A percentile compares a stretch with the other conserved stretches of the same genome.
Conservation (phyloP, 208 protist species). For the Crithidia bombi region DNA sequence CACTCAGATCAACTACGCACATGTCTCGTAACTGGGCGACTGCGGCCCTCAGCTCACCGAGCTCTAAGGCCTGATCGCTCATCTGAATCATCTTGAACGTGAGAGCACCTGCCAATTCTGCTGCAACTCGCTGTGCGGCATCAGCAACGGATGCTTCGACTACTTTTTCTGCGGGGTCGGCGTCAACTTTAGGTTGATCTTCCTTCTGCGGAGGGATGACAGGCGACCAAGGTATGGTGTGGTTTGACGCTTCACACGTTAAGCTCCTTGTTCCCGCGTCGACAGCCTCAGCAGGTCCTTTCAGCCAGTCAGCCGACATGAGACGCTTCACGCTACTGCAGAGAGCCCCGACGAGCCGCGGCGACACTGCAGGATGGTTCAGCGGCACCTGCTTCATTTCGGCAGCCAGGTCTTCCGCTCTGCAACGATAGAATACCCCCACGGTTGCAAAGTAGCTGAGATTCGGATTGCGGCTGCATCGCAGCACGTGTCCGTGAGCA, state of each 20-base stretch:
- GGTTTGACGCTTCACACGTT: too few species aligned
- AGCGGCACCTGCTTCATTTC: conserved; percentile 2
- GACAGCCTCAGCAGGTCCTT: conserved; percentile 4
- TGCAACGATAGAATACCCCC: conserved; percentile 6
- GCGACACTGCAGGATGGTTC: neutral
- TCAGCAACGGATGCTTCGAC: neutral
- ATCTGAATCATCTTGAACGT: neutral
- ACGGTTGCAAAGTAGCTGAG: neutral
- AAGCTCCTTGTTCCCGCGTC: too few species aligned
- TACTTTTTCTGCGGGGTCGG: neutral
- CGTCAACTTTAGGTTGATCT: too few species aligned
- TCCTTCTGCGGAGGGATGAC: too few species aligned
- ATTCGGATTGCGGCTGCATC: neutral
- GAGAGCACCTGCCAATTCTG: neutral
- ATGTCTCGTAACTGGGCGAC: neutral
- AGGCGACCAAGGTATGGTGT: too few species aligned
- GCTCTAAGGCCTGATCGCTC: too few species aligned
- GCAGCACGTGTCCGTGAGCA: conserved; percentile 4
- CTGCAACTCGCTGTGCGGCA: neutral
- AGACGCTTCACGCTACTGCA: neutral
- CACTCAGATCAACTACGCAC: neutral
- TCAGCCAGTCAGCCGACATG: conserved; percentile 15
- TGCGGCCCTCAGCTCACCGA: neutral
- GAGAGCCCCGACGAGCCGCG: neutral
- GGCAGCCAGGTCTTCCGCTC: conserved; percentile 11